These are phyloP conservation scores for Urtica urens DNA, from an alignment of 306 rosid genomes.

Conservation along the genomic window DNA sequence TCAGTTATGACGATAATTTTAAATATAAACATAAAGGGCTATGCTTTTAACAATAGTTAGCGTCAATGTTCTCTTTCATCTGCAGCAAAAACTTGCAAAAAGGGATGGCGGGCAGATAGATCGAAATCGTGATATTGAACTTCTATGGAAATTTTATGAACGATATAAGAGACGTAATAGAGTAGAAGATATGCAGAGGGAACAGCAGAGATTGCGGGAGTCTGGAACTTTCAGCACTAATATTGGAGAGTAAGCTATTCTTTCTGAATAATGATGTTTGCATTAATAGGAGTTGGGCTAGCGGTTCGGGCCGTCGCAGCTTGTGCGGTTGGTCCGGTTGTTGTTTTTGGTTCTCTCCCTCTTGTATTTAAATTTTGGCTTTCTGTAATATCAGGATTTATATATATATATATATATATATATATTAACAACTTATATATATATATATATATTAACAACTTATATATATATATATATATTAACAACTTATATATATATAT, in stretches of 20 bases:
- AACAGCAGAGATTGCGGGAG: slow-evolving; percentile 66
- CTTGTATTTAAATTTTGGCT: too few species aligned
- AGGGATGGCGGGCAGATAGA: slow-evolving; percentile 71
- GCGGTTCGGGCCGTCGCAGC: too few species aligned
- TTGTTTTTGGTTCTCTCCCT: too few species aligned
- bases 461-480: too few species aligned
- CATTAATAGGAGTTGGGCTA: too few species aligned
- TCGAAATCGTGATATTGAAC: slow-evolving; percentile 69
- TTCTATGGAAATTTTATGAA: slow-evolving; percentile 77
- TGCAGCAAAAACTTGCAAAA: slow-evolving; percentile 80
- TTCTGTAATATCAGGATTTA: too few species aligned
- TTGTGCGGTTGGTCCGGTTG: too few species aligned
- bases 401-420: too few species aligned
- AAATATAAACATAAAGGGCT: not conserved
- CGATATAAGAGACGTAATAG: slow-evolving; percentile 53
- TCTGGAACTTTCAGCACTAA: slow-evolving; percentile 71
- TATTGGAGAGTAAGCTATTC: slow-evolving; percentile 57
- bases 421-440: too few species aligned
- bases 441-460: too few species aligned
- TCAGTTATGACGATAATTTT: slow-evolving; percentile 1
- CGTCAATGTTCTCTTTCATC: slow-evolving; percentile 13
- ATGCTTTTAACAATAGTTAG: not conserved
- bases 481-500: too few species aligned
- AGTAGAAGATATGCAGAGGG: slow-evolving; percentile 75
- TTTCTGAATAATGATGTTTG: not conserved